Conservation (phyloP, 2,329 filamentous ascomycete genomes). For the Calonectria hawksworthii region DNA sequence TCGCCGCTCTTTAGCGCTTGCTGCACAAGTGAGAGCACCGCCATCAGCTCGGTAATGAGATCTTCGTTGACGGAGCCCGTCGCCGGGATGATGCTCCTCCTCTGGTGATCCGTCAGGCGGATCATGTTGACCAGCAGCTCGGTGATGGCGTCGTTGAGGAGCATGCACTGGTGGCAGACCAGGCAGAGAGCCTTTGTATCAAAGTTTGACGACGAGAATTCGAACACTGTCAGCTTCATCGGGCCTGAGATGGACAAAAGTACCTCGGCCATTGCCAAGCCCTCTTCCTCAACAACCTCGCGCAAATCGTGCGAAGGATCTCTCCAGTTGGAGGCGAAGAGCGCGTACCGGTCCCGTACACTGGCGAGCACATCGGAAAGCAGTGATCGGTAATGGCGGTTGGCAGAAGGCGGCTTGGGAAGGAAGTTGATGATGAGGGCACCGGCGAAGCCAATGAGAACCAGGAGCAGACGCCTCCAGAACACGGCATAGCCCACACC, state of each 20-base stretch:
- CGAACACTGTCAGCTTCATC: slow-evolving; percentile 24
- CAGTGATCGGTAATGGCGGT: slow-evolving; percentile 24
- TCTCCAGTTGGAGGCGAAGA: slow-evolving; percentile 27
- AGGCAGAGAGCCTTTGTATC: slow-evolving; percentile 14
- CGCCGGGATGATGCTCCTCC: slow-evolving; percentile 8
- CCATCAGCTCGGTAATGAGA: slow-evolving; percentile 27
- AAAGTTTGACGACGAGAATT: slow-evolving; percentile 30
- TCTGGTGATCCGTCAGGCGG: background rate
- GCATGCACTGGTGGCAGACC: slow-evolving; percentile 22
- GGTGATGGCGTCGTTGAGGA: slow-evolving; percentile 24
- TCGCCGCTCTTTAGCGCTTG: slow-evolving; percentile 23
- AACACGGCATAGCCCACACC: slow-evolving; percentile 29
- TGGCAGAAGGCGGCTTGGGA: slow-evolving; percentile 28
- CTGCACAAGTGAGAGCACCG: slow-evolving; percentile 21
- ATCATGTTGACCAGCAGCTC: slow-evolving; percentile 19
- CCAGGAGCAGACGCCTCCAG: slow-evolving; percentile 28
- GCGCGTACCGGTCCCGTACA: slow-evolving; percentile 24
- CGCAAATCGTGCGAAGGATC: slow-evolving; percentile 13
- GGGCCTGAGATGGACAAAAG: slow-evolving; percentile 22
- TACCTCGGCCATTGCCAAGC: slow-evolving; percentile 13
- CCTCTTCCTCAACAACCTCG: slow-evolving; percentile 22
- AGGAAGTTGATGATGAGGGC: slow-evolving; percentile 24
- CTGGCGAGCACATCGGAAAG: slow-evolving; percentile 26
- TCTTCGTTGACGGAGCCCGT: slow-evolving; percentile 8
- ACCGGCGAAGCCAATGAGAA: slow-evolving; percentile 24